A percentile compares a stretch with the other conserved stretches of the same genome.
phyloP scores from a whole-genome alignment of 2,329 filamentous ascomycete species.

The Sporothrix humicola region DNA sequence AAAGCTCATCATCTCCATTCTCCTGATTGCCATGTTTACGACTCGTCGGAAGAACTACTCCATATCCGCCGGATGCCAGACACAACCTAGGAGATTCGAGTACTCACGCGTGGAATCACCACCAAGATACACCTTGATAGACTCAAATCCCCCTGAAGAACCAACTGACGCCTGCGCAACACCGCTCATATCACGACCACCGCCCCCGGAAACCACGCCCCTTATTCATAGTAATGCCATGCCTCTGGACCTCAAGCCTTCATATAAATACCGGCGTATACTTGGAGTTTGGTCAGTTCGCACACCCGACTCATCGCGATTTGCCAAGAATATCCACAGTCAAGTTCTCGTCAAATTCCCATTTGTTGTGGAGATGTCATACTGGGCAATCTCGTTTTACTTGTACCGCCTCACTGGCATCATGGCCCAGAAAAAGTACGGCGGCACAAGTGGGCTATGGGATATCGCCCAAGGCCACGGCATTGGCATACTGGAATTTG shows the following conservation, averaged over 20 bases:
- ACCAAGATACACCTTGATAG: background rate
- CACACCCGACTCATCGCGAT: constrained; percentile 64
- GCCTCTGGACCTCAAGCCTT: no score
- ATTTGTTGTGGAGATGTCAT: constrained; percentile 75
- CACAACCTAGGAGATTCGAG: background rate
- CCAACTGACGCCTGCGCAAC: background rate
- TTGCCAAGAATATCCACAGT: constrained; percentile 62
- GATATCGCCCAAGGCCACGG: constrained; percentile 54
- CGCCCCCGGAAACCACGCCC: no score
- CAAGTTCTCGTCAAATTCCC: constrained; percentile 67
- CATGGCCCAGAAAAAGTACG: constrained; percentile 57
- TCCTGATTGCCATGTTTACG: constrained; percentile 31
- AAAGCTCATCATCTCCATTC: constrained; percentile 32
- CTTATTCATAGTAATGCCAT: no score
- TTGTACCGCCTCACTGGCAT: constrained; percentile 67
- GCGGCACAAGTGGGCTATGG: constrained; percentile 53
- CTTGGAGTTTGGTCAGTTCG: constrained; percentile 45
- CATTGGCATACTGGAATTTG: constrained; percentile 51
- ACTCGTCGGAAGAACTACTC: constrained; percentile 30
- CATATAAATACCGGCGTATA: constrained; percentile 33
- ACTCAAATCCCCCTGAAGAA: background rate
- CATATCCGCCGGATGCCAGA: constrained; percentile 3
- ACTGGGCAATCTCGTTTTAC: constrained; percentile 70
- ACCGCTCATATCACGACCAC: background rate
- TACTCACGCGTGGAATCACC: background rate